Conservation (phyloP, 129 eudicot species). For the Arctium minus region DNA sequence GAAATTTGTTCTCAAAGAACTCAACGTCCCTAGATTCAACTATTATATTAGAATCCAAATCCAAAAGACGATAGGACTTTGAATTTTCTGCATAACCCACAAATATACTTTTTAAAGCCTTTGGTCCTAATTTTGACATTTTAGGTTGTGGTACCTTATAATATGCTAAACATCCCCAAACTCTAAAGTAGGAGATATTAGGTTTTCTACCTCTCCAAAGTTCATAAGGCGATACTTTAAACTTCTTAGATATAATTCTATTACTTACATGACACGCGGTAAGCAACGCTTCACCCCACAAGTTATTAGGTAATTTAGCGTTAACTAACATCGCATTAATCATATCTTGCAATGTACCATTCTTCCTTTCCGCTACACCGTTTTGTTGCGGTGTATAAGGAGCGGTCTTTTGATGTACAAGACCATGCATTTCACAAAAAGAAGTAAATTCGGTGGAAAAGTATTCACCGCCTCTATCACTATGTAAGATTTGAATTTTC, state of each 20-base stretch:
- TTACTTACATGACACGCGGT: background rate
- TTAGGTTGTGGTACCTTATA: background rate
- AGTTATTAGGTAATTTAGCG: background rate
- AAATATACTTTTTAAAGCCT: constrained; percentile 10
- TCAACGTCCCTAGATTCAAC: background rate
- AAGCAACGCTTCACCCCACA: background rate
- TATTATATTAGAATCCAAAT: background rate
- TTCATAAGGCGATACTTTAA: background rate
- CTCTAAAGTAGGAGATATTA: too few species aligned
- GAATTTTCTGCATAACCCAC: constrained; percentile 15
- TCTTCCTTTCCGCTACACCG: too few species aligned
- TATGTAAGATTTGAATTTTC: too few species aligned
- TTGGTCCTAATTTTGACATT: constrained; percentile 15
- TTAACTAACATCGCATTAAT: background rate
- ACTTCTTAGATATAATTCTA: too few species aligned
- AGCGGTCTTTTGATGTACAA: too few species aligned
- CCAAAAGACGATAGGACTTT: background rate
- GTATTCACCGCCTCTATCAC: too few species aligned
- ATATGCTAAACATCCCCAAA: background rate
- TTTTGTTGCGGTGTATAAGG: too few species aligned
- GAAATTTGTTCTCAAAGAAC: background rate
- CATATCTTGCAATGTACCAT: too few species aligned
- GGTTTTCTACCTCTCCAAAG: too few species aligned
- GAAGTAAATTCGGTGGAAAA: too few species aligned
- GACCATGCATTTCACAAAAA: too few species aligned